Evolutionary conservation across 2,329 filamentous ascomycete species (phyloP).

Genomic region (Pyrenophora seminiperda): DNA sequence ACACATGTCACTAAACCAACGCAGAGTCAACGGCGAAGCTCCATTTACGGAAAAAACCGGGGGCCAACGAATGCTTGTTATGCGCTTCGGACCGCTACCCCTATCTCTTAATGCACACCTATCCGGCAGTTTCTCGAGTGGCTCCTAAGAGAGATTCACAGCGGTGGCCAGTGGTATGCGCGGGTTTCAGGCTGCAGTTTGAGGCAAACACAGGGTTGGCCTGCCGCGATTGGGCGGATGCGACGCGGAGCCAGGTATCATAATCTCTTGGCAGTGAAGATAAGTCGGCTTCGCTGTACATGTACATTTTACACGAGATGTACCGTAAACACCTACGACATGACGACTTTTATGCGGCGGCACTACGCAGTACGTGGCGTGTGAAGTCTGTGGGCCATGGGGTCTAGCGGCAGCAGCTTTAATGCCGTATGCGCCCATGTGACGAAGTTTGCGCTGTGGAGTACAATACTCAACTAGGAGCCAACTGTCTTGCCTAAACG

Average conservation of each 20-base stretch:
- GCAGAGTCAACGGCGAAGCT: no score
- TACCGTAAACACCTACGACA: slow-evolving; percentile 30
- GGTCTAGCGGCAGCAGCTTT: slow-evolving; percentile 30
- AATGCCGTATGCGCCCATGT: slow-evolving; percentile 24
- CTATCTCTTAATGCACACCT: not conserved
- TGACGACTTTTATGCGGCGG: slow-evolving; percentile 16
- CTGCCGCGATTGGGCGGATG: slow-evolving; percentile 11
- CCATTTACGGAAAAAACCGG: no score
- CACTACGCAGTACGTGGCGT: slow-evolving; percentile 42
- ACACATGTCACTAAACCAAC: no score
- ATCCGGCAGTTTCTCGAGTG: slow-evolving; percentile 11
- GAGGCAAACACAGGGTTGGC: slow-evolving; percentile 15
- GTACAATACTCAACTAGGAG: slow-evolving; percentile 24
- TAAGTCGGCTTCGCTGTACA: slow-evolving; percentile 18
- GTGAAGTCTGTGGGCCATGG: slow-evolving; percentile 36
- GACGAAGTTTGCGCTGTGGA: slow-evolving; percentile 23
- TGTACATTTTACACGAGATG: slow-evolving; percentile 24
- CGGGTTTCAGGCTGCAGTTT: slow-evolving; percentile 69
- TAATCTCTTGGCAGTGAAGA: slow-evolving; percentile 8
- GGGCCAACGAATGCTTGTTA: not conserved
- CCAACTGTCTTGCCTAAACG: slow-evolving; percentile 21
- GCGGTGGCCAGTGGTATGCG: slow-evolving; percentile 56
- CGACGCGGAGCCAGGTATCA: slow-evolving; percentile 10
- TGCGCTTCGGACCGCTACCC: slow-evolving; percentile 4
- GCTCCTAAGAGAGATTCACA: slow-evolving; percentile 10